These are phyloP conservation scores for Ascocoryne sarcoides DNA, from an alignment of 2,329 filamentous ascomycete species.

Conservation along the genomic window DNA sequence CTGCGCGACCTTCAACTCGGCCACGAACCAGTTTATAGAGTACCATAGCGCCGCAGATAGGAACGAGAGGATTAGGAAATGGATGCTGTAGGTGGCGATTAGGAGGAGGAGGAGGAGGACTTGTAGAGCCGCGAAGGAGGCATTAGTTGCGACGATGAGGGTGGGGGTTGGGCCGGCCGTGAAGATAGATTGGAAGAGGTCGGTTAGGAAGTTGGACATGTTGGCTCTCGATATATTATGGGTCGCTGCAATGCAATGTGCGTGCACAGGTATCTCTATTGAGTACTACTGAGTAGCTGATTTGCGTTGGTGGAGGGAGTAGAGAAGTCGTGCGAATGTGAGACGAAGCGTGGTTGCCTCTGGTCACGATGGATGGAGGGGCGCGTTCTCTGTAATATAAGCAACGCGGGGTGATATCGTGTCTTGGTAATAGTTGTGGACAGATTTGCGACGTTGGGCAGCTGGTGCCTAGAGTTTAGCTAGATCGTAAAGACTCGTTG, in stretches of 20 bases:
- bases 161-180: constrained; percentile 83
- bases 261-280: too few species aligned
- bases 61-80: constrained; percentile 75
- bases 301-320: background rate
- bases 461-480: background rate
- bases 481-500: background rate
- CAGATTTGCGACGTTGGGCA: background rate
- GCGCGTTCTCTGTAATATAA: background rate
- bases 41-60: constrained; percentile 81
- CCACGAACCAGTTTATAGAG: constrained; percentile 94
- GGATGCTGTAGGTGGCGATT: constrained; percentile 73
- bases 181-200: constrained; percentile 90
- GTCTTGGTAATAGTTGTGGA: background rate
- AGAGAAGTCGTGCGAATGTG: background rate
- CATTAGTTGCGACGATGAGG: constrained; percentile 83
- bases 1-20: constrained; percentile 47
- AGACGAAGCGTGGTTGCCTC: background rate
- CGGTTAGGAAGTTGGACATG: constrained; percentile 57
- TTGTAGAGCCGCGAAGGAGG: constrained; percentile 79
- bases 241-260: too few species aligned
- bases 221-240: too few species aligned
- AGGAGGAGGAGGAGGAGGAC: constrained; percentile 67
- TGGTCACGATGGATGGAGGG: background rate
- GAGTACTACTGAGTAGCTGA: too few species aligned
- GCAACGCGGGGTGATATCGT: background rate